Evolutionary conservation across 2,329 filamentous ascomycete genomes (phyloP).

Genomic region (Pseudocercospora ulei): DNA sequence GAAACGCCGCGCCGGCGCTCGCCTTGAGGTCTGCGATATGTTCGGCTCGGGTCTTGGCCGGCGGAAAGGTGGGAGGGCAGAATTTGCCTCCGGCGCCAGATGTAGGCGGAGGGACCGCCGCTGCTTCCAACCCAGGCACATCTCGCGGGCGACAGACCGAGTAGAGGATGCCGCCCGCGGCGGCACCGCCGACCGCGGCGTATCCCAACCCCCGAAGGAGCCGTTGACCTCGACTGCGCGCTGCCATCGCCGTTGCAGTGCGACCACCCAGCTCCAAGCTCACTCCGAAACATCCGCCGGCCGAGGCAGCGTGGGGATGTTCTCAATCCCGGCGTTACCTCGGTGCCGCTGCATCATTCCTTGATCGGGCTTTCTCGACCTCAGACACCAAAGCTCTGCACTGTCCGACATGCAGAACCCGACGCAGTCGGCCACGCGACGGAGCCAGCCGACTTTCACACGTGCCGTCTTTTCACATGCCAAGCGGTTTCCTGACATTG

Average conservation of each 20-base stretch:
- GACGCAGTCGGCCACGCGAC: neutral
- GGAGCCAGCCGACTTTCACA: neutral
- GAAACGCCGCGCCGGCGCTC: constrained; percentile 40
- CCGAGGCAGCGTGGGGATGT: constrained; percentile 15
- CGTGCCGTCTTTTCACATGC: constrained; percentile 1
- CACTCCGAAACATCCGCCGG: too few relatives aligned
- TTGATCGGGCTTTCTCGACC: too few relatives aligned
- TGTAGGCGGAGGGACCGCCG: constrained; percentile 60
- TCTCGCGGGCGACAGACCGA: constrained; percentile 59
- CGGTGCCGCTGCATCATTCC: constrained; percentile 10
- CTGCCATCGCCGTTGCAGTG: constrained; percentile 23
- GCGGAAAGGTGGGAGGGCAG: constrained; percentile 56
- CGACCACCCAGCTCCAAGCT: constrained; percentile 13
- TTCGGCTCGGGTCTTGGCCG: constrained; percentile 52
- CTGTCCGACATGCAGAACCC: too few relatives aligned
- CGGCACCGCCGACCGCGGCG: constrained; percentile 47
- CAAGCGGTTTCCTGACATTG: neutral
- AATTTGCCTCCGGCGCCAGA: constrained; percentile 60
- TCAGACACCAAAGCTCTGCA: too few relatives aligned
- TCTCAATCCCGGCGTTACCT: constrained; percentile 9
- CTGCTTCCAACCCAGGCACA: constrained; percentile 59
- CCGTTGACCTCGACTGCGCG: constrained; percentile 23
- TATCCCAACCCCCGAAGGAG: constrained; percentile 52
- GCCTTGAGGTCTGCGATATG: constrained; percentile 54
- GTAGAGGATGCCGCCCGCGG: constrained; percentile 51